phyloP scores from a whole-genome alignment of 768 basidiomycete genomes.

The Fomitopsis pulvina region DNA sequence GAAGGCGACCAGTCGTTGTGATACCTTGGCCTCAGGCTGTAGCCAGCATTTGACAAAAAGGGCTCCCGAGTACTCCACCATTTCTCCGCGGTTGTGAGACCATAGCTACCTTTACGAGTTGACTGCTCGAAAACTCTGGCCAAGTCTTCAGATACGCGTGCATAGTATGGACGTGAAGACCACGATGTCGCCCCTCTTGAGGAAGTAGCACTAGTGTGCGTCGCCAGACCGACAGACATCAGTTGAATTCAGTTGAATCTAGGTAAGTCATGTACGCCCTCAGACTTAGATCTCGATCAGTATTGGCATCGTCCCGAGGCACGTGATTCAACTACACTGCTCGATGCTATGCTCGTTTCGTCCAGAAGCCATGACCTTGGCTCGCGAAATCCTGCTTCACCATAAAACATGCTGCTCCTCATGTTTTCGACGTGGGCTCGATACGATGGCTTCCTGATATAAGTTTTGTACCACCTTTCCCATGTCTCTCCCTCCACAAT shows the following conservation, averaged over 20 bases:
- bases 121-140: not conserved
- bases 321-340: too few species aligned
- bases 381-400: too few species aligned
- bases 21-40: constrained; percentile 15
- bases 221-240: not conserved
- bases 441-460: too few species aligned
- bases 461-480: not conserved
- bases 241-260: too few species aligned
- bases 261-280: too few species aligned
- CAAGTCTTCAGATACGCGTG: not conserved
- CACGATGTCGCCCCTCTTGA: not conserved
- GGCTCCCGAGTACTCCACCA: constrained; percentile 12
- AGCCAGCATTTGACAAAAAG: constrained; percentile 8
- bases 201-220: not conserved
- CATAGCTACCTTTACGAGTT: constrained; percentile 6
- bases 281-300: too few species aligned
- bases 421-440: not conserved
- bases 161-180: constrained; percentile 5
- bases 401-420: too few species aligned
- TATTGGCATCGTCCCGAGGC: too few species aligned
- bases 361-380: too few species aligned
- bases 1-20: constrained; percentile 8
- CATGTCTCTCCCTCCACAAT: not conserved
- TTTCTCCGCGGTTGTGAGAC: not conserved
- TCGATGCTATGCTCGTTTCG: too few species aligned